These are phyloP conservation scores for Yarrowia porcina DNA, from an alignment of 805 yeast species.

Conservation along the genomic window DNA sequence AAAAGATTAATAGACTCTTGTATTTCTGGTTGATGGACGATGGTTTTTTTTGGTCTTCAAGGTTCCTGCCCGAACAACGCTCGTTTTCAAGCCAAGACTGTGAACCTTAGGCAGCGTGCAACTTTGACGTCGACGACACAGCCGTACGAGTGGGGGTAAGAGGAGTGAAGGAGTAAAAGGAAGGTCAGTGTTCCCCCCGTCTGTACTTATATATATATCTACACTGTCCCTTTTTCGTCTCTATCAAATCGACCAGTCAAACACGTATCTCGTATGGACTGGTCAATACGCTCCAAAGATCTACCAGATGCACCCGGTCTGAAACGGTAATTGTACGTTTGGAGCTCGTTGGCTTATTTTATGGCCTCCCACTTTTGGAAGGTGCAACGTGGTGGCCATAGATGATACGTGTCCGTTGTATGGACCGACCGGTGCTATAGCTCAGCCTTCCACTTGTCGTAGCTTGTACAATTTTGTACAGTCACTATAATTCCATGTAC, in stretches of 20 bases:
- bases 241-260: too few species aligned
- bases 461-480: too few species aligned
- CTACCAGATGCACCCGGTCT: neutral
- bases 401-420: neutral
- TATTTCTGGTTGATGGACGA: neutral
- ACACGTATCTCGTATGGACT: too few species aligned
- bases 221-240: too few species aligned
- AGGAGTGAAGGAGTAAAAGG: neutral
- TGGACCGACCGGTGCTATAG: neutral
- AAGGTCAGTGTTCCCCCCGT: too few species aligned
- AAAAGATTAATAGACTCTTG: neutral
- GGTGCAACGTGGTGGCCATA: neutral
- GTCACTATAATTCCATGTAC: neutral
- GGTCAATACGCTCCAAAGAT: too few species aligned
- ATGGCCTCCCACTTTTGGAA: neutral
- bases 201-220: too few species aligned
- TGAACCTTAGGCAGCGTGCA: constrained; percentile 3
- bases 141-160: neutral
- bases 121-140: constrained; percentile 6
- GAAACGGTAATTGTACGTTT: neutral
- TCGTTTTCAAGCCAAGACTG: constrained; percentile 5
- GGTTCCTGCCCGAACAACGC: constrained; percentile 1
- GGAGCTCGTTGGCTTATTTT: neutral
- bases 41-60: neutral
- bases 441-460: too few species aligned